Conservation (phyloP, 78 protist species). For the Guillardia theta region DNA sequence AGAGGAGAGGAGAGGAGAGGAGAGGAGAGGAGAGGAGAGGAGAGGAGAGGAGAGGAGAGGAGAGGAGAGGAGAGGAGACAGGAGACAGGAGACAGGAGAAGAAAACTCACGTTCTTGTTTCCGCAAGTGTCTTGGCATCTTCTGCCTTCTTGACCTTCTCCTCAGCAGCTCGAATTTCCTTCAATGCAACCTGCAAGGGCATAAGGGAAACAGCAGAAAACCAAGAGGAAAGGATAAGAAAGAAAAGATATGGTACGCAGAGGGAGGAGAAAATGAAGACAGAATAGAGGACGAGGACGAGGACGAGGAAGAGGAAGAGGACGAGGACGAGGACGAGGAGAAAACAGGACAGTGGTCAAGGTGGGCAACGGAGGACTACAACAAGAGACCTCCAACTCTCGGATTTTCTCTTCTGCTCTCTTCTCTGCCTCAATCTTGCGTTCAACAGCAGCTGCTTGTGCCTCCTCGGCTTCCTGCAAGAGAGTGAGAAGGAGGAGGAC, state of each 20-base stretch:
- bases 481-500: not conserved
- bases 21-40: too few species aligned
- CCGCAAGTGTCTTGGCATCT: not conserved
- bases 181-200: not conserved
- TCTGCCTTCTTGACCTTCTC: not conserved
- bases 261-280: not conserved
- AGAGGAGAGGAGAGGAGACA: not conserved
- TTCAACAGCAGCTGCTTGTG: too few species aligned
- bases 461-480: too few species aligned
- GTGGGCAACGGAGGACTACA: not conserved
- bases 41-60: too few species aligned
- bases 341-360: not conserved
- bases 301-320: not conserved
- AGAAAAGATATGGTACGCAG: not conserved
- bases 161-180: not conserved
- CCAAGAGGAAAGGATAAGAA: not conserved
- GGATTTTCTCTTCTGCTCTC: too few species aligned
- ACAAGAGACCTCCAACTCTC: not conserved
- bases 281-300: not conserved
- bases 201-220: not conserved
- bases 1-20: too few species aligned
- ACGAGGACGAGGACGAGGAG: not conserved
- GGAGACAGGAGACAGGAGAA: not conserved
- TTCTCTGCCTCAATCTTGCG: too few species aligned
- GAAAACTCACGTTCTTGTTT: not conserved